A percentile compares a stretch with the other conserved stretches of the same genome.
These are phyloP conservation scores for Candida sojae DNA, from an alignment of 1,139 yeast genomes.

Conservation along the genomic window DNA sequence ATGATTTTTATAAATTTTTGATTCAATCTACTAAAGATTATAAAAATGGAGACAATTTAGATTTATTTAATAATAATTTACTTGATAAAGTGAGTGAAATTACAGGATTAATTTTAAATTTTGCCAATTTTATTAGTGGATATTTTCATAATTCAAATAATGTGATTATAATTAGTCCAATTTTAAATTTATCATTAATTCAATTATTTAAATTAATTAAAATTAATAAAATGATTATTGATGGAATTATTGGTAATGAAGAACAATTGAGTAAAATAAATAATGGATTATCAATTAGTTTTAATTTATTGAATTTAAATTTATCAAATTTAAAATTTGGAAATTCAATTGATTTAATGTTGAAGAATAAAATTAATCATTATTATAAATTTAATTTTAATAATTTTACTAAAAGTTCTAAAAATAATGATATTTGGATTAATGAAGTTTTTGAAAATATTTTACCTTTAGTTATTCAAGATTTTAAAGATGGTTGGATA, in stretches of 20 bases:
- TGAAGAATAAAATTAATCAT: conserved; percentile 27
- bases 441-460: conserved; percentile 24
- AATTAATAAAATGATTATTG: conserved; percentile 36
- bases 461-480: conserved; percentile 34
- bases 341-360: conserved; percentile 20
- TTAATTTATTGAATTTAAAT: conserved; percentile 33
- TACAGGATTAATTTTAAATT: conserved; percentile 36
- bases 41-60: neutral
- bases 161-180: conserved; percentile 28
- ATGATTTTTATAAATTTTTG: conserved; percentile 10
- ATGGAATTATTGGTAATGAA: conserved; percentile 22
- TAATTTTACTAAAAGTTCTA: neutral
- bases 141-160: conserved; percentile 9
- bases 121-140: conserved; percentile 26
- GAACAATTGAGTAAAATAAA: conserved; percentile 35
- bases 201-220: conserved; percentile 40
- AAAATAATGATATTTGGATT: conserved; percentile 26
- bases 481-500: conserved; percentile 41
- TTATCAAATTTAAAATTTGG: conserved; percentile 24
- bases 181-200: conserved; percentile 34
- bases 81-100: conserved; percentile 32
- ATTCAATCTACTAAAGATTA: neutral
- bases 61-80: conserved; percentile 18
- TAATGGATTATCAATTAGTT: conserved; percentile 39
- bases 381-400: conserved; percentile 31